A percentile compares a stretch with the other conserved stretches of the same genome.
Conservation (phyloP, 768 basidiomycete species). For the Naganishia vaughanmartiniae region DNA sequence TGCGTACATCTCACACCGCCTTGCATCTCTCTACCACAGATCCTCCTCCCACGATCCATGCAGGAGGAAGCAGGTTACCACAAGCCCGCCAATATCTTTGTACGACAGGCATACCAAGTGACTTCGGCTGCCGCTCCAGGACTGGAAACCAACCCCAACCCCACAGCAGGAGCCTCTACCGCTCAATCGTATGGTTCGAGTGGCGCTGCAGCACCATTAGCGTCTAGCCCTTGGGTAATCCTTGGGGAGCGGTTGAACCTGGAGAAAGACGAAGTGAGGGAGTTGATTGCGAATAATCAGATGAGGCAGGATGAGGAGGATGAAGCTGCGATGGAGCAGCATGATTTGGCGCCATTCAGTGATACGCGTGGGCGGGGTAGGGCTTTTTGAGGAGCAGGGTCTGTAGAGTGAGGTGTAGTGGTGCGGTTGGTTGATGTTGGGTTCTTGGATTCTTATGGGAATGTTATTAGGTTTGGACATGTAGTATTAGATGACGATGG, state of each 20-base stretch:
- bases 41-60: constrained; percentile 41
- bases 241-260: constrained; percentile 40
- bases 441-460: no score
- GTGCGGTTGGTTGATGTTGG: no score
- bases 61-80: constrained; percentile 29
- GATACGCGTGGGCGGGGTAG: neutral
- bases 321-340: neutral
- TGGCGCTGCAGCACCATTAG: neutral
- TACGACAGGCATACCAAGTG: constrained; percentile 28
- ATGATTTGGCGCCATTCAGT: neutral
- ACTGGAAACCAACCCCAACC: neutral
- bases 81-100: constrained; percentile 33
- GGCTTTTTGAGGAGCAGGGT: neutral
- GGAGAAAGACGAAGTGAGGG: constrained; percentile 31
- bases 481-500: no score
- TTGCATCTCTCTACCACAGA: constrained; percentile 29
- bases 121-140: constrained; percentile 2
- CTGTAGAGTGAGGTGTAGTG: no score
- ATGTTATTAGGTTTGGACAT: no score
- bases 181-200: neutral
- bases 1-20: neutral
- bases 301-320: constrained; percentile 9
- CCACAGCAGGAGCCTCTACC: neutral
- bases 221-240: constrained; percentile 35
- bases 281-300: constrained; percentile 28